Conservation (phyloP, 345 rosid species). For the Linum tenue region DNA sequence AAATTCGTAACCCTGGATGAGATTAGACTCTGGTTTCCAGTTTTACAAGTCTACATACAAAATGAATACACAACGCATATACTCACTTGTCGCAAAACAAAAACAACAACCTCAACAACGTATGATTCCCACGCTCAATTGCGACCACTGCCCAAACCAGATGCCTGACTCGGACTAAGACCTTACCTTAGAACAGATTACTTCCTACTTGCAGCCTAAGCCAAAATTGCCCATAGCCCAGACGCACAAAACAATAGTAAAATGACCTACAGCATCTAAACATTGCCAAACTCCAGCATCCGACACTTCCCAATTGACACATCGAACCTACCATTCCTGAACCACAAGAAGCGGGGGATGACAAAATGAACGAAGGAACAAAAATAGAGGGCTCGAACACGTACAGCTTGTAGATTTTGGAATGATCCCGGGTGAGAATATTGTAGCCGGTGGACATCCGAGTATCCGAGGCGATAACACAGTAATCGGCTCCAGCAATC, state of each 20-base stretch:
- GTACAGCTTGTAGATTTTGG: constrained; percentile 74
- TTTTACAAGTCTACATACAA: too few relatives aligned
- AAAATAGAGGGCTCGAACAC: constrained; percentile 1
- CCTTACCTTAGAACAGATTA: not conserved
- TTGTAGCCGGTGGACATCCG: constrained; percentile 94
- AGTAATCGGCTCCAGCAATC: constrained; percentile 88
- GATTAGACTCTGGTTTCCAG: too few relatives aligned
- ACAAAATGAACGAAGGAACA: not conserved
- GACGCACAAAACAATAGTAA: too few relatives aligned
- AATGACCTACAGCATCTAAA: too few relatives aligned
- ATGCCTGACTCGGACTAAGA: not conserved
- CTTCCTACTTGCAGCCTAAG: too few relatives aligned
- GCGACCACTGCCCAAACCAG: not conserved
- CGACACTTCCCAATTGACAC: too few relatives aligned
- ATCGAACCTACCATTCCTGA: not conserved
- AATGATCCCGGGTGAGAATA: constrained; percentile 84
- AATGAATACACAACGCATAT: not conserved
- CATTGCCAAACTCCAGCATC: too few relatives aligned
- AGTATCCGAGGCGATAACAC: constrained; percentile 93
- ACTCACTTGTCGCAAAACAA: not conserved
- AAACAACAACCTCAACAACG: not conserved
- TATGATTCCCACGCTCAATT: not conserved
- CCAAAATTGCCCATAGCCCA: too few relatives aligned
- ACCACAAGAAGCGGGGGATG: not conserved
- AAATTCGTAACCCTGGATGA: not conserved